These are phyloP conservation scores for Gymnopus androsaceus DNA, from an alignment of 1,284 basidiomycete genomes.

Conservation along the genomic window DNA sequence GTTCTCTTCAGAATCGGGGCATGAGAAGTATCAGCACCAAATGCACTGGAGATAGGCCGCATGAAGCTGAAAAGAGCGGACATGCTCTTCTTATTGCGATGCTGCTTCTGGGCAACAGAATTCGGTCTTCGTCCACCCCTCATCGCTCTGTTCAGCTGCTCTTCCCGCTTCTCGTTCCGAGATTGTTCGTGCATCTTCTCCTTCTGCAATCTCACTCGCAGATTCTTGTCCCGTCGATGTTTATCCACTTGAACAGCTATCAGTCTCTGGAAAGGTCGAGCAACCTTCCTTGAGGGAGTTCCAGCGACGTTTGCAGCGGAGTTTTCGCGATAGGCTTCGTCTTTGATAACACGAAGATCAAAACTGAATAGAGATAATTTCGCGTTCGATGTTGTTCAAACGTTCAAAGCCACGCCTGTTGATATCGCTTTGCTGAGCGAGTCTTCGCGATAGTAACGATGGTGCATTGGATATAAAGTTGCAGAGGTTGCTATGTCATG, in stretches of 20 bases:
- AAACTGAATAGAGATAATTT: conserved; percentile 58
- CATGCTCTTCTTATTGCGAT: conserved; percentile 82
- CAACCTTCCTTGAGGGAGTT: conserved; percentile 43
- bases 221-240: conserved; percentile 68
- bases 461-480: conserved; percentile 59
- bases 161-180: conserved; percentile 69
- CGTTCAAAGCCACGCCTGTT: conserved; percentile 72
- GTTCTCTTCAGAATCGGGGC: conserved; percentile 53
- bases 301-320: conserved; percentile 41
- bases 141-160: conserved; percentile 73
- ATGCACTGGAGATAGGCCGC: conserved; percentile 83
- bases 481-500: conserved; percentile 55
- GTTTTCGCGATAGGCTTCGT: conserved; percentile 70
- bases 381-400: conserved; percentile 71
- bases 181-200: conserved; percentile 75
- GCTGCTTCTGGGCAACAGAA: conserved; percentile 57
- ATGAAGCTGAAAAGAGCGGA: conserved; percentile 80
- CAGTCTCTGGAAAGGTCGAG: conserved; percentile 69
- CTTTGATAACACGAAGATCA: conserved; percentile 68
- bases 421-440: conserved; percentile 51
- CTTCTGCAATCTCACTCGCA: conserved; percentile 66
- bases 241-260: conserved; percentile 73
- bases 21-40: conserved; percentile 59
- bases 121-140: conserved; percentile 50
- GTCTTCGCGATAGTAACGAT: conserved; percentile 42